These are phyloP conservation scores for Russula vinacea DNA, from an alignment of 768 basidiomycete genomes.

Conservation along the genomic window DNA sequence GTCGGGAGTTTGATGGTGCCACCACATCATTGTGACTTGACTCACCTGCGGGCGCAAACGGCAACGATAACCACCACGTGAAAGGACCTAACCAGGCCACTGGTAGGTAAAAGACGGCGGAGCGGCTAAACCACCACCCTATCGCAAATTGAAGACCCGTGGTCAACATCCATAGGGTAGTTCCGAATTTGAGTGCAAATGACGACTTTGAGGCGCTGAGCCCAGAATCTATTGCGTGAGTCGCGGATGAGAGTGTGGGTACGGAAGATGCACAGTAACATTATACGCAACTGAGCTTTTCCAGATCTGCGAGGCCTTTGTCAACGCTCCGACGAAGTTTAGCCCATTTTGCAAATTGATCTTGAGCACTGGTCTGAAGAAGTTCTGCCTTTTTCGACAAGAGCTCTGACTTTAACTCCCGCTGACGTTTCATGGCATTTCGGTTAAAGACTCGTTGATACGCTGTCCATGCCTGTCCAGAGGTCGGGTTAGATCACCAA, in stretches of 20 bases:
- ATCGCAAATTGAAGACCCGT: conserved; percentile 80
- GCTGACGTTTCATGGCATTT: conserved; percentile 54
- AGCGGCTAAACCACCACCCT: conserved; percentile 87
- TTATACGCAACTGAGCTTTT: conserved; percentile 75
- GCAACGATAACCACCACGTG: conserved; percentile 84
- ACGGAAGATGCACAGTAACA: background rate
- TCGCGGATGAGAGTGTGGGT: background rate
- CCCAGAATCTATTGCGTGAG: conserved; percentile 54
- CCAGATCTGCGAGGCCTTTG: conserved; percentile 86
- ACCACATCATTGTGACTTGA: conserved; percentile 16
- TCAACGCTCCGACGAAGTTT: conserved; percentile 87
- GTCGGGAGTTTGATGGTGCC: conserved; percentile 1
- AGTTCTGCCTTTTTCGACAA: conserved; percentile 81
- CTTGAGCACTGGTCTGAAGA: conserved; percentile 86
- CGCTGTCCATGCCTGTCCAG: conserved; percentile 61
- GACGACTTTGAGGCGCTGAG: conserved; percentile 75
- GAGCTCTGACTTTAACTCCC: conserved; percentile 74
- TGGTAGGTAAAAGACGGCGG: conserved; percentile 93
- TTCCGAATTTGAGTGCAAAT: conserved; percentile 72
- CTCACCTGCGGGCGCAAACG: conserved; percentile 85
- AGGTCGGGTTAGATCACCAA: background rate
- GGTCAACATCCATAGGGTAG: conserved; percentile 77
- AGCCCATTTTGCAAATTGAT: conserved; percentile 99
- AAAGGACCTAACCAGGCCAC: conserved; percentile 86
- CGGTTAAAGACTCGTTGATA: conserved; percentile 67